These are phyloP conservation scores for Scheffersomyces lignicola DNA, from an alignment of 1,139 yeast species.

Conservation along the genomic window DNA sequence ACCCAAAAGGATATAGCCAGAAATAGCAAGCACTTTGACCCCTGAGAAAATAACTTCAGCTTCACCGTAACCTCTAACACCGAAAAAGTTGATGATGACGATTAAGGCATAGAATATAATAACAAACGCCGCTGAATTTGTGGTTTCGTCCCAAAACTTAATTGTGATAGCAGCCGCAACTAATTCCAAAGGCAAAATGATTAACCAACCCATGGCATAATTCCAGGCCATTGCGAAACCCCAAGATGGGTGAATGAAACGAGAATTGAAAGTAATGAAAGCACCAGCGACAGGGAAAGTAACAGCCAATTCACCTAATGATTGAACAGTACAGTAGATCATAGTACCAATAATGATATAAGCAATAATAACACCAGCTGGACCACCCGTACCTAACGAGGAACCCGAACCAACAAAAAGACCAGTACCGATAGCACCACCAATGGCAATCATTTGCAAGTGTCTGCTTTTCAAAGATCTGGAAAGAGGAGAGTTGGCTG, in stretches of 20 bases:
- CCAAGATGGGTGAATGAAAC: slow-evolving; percentile 71
- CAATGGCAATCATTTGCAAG: slow-evolving; percentile 83
- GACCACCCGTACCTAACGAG: slow-evolving; percentile 63
- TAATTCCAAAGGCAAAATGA: slow-evolving; percentile 69
- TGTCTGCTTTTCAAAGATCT: slow-evolving; percentile 64
- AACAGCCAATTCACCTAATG: slow-evolving; percentile 71
- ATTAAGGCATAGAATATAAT: slow-evolving; percentile 62
- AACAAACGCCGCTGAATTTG: slow-evolving; percentile 69
- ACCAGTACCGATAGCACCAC: slow-evolving; percentile 87
- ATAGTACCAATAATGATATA: slow-evolving; percentile 45
- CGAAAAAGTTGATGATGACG: slow-evolving; percentile 56
- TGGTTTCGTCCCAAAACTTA: slow-evolving; percentile 57
- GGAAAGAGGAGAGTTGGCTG: slow-evolving; percentile 70
- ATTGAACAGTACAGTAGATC: slow-evolving; percentile 66
- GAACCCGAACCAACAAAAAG: slow-evolving; percentile 67
- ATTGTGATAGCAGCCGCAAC: slow-evolving; percentile 77
- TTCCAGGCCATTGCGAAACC: slow-evolving; percentile 81
- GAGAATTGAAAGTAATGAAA: slow-evolving; percentile 64
- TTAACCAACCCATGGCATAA: slow-evolving; percentile 70
- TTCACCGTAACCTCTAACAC: slow-evolving; percentile 70
- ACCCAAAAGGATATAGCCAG: slow-evolving; percentile 72
- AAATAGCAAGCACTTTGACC: slow-evolving; percentile 61
- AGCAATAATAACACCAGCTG: slow-evolving; percentile 71
- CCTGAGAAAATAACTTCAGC: slow-evolving; percentile 64
- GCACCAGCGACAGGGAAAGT: slow-evolving; percentile 76